These are phyloP conservation scores for Casuarina cunninghamiana DNA, from an alignment of 306 rosid species.

Conservation along the genomic window DNA sequence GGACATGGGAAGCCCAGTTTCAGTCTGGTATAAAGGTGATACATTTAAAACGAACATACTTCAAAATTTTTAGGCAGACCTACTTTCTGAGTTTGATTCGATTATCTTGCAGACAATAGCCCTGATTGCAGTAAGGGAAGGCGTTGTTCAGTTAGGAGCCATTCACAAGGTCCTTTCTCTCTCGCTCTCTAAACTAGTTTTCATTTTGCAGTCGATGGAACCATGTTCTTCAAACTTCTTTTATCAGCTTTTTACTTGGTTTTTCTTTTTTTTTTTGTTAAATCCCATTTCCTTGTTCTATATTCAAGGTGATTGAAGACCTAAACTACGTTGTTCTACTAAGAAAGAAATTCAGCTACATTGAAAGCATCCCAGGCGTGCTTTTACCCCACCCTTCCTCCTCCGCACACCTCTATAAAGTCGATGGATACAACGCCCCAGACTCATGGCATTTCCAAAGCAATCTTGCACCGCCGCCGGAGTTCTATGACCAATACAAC, in stretches of 20 bases:
- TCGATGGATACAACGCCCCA: conserved; percentile 40
- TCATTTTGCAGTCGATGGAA: not conserved
- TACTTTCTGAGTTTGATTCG: conserved; percentile 13
- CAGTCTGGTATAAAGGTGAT: conserved; percentile 94
- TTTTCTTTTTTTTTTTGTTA: not conserved
- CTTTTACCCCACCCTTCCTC: conserved; percentile 95
- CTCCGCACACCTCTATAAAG: conserved; percentile 49
- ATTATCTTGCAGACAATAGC: conserved; percentile 77
- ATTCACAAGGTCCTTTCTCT: conserved; percentile 60
- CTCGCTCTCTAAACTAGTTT: conserved; percentile 7
- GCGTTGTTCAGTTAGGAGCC: conserved; percentile 95
- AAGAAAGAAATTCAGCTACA: conserved; percentile 85
- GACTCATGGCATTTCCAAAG: conserved; percentile 71
- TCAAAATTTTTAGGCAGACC: not conserved
- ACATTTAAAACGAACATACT: not conserved
- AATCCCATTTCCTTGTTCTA: not conserved
- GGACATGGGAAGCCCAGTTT: conserved; percentile 99
- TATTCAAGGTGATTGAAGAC: conserved; percentile 75
- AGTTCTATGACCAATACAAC: conserved; percentile 41
- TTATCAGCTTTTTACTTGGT: too few relatives aligned
- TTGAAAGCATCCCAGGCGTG: conserved; percentile 96
- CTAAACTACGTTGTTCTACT: conserved; percentile 76
- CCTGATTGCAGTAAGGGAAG: conserved; percentile 94
- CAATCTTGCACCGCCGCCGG: conserved; percentile 33
- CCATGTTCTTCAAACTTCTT: not conserved